Conservation (phyloP, 2,329 filamentous ascomycete genomes). For the Pseudopyricularia cyperi region DNA sequence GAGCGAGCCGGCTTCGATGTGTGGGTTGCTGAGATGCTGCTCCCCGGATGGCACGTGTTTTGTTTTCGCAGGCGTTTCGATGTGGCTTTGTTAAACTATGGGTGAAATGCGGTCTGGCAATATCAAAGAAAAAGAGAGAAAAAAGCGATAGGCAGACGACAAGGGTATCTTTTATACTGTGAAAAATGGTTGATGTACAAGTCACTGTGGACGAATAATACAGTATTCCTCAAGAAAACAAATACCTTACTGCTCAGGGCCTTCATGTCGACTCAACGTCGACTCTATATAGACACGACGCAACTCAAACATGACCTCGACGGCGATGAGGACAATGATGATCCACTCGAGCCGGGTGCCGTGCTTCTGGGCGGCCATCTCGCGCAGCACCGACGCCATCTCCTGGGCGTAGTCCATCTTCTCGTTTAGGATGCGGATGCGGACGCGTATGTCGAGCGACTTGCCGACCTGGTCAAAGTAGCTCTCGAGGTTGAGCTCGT, state of each 20-base stretch:
- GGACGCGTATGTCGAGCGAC: constrained; percentile 78
- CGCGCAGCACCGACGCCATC: constrained; percentile 77
- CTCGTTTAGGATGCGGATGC: constrained; percentile 85
- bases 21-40: too few relatives aligned
- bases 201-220: background rate
- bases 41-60: too few relatives aligned
- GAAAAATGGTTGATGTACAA: background rate
- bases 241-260: background rate
- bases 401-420: constrained; percentile 98
- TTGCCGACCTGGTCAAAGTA: constrained; percentile 92
- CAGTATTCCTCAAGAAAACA: background rate
- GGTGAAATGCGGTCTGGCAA: too few relatives aligned
- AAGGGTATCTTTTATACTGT: background rate
- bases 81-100: too few relatives aligned
- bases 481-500: constrained; percentile 79
- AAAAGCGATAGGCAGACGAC: background rate
- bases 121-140: too few relatives aligned
- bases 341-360: constrained; percentile 84
- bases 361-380: constrained; percentile 83
- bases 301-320: constrained; percentile 85
- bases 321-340: constrained; percentile 84
- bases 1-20: too few relatives aligned
- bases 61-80: too few relatives aligned
- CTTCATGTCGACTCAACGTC: background rate
- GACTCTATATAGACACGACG: constrained; percentile 44